Evolutionary conservation across 116 monocot genomes (phyloP), one percentile per base, ranked within the genome.

Genomic region (Posidonia oceanica): DNA sequence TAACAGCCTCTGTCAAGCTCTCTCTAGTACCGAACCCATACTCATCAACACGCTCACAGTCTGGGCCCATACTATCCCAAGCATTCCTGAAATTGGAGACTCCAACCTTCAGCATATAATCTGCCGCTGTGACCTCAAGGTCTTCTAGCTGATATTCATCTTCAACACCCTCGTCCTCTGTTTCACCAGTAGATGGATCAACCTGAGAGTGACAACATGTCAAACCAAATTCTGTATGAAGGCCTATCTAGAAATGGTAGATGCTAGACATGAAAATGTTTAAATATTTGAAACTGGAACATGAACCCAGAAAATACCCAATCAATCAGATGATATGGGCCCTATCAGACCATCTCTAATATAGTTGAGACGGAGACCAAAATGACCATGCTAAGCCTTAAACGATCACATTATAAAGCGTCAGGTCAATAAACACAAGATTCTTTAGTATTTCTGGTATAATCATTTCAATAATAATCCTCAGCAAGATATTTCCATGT

Each of bases 141-240:
- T 98, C 97, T 78, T 98, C 97, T 7, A 98, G 79, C 72, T 98
- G 92, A 72, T 98, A 98, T 77, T 98, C 92, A 75, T 98, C 97
- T 72, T 92, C 97, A 22, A 98, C 89, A 65, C 97, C 97, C 36
- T 92, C 97, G 12, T 98, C 48, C 48, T 48, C 93, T 48, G 83
- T 85, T 72, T 98, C 97, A 36, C 93, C 97, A 36, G 85, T 86
- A 58, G 87, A 4, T 39, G 87, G 78, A 78, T 97, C 96, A 13
- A 97, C 89, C 96, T 97, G 83, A 69, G 68, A 52, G 17, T 72
- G 51, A 68, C 18, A 67, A n/a, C 18, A 40, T n/a, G 41, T 15
- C 17, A 66, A 39, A 20, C 10, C 40, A 18, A 7, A 42, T 41
- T n/a, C 20, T 7, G 39, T 41, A 40, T 18, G 41, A 65, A 18